Percentiles rank a stretch among this genome's conserved stretches.
phyloP scores from a whole-genome alignment of 148 eudicot genomes.

The Vaccinium vitisidaea region DNA sequence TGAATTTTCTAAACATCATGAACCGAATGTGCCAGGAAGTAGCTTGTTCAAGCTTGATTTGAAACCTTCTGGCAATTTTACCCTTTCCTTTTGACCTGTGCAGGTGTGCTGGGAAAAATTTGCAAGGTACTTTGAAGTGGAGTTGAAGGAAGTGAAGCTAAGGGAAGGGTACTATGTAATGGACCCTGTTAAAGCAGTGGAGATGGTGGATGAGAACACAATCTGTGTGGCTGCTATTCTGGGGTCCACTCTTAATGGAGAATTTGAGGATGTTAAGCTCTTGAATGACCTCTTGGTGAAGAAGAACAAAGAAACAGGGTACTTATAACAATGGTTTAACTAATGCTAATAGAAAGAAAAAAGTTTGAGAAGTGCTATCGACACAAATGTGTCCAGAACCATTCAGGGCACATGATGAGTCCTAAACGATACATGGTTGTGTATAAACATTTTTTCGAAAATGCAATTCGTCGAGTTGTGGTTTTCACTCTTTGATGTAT shows the following conservation, averaged over 20 bases:
- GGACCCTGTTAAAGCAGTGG: conserved; percentile 15
- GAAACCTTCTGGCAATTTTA: background rate
- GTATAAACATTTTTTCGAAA: too few species aligned
- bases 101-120: conserved; percentile 7
- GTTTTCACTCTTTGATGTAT: too few species aligned
- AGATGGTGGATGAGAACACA: conserved; percentile 16
- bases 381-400: background rate
- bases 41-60: background rate
- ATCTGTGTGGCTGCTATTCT: conserved; percentile 16
- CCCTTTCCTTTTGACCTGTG: background rate
- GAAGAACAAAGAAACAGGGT: conserved; percentile 16
- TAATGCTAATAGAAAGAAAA: background rate
- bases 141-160: conserved; percentile 17
- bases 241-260: conserved; percentile 18
- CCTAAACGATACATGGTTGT: too few species aligned
- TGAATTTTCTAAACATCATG: background rate
- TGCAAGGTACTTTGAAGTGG: conserved; percentile 15
- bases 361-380: background rate
- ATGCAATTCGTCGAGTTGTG: too few species aligned
- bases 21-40: background rate
- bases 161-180: conserved; percentile 17
- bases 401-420: background rate
- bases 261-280: conserved; percentile 19
- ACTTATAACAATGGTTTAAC: background rate
- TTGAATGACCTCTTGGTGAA: conserved; percentile 13